Conservation (phyloP, 495 filamentous ascomycete species). For the Cercophora sp. region DNA sequence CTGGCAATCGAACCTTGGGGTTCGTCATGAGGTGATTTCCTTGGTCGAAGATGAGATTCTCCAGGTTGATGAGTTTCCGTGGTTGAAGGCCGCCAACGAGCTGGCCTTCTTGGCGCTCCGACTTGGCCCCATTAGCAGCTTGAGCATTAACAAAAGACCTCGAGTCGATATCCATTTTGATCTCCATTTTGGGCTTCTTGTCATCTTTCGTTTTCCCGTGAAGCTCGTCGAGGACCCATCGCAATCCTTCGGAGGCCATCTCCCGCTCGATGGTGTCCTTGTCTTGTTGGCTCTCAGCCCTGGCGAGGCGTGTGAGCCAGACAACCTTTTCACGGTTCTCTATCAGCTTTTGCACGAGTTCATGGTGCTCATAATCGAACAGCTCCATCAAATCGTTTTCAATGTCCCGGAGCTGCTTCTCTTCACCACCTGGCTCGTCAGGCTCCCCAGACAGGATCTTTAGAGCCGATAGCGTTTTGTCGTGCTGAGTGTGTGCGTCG, state of each 20-base stretch:
- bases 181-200: constrained; percentile 67
- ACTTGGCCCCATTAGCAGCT: constrained; percentile 36
- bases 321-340: constrained; percentile 87
- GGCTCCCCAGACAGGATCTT: constrained; percentile 71
- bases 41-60: constrained; percentile 95
- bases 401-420: constrained; percentile 80
- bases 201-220: constrained; percentile 55
- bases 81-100: constrained; percentile 85
- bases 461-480: constrained; percentile 77
- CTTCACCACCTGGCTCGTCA: constrained; percentile 68
- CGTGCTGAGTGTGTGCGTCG: constrained; percentile 86
- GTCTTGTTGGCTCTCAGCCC: constrained; percentile 75
- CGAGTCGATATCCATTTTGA: constrained; percentile 95
- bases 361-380: constrained; percentile 94
- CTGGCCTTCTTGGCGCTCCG: constrained; percentile 54
- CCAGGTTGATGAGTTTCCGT: constrained; percentile 80
- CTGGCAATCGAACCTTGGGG: constrained; percentile 87
- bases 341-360: constrained; percentile 88
- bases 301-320: constrained; percentile 88
- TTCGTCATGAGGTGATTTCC: constrained; percentile 99
- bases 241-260: constrained; percentile 85
- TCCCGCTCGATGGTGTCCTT: constrained; percentile 76
- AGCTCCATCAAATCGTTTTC: constrained; percentile 98
- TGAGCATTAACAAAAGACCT: constrained; percentile 48
- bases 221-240: constrained; percentile 80